phyloP scores from a whole-genome alignment of 73 alveolate genomes.

The Paramecium bursaria region DNA sequence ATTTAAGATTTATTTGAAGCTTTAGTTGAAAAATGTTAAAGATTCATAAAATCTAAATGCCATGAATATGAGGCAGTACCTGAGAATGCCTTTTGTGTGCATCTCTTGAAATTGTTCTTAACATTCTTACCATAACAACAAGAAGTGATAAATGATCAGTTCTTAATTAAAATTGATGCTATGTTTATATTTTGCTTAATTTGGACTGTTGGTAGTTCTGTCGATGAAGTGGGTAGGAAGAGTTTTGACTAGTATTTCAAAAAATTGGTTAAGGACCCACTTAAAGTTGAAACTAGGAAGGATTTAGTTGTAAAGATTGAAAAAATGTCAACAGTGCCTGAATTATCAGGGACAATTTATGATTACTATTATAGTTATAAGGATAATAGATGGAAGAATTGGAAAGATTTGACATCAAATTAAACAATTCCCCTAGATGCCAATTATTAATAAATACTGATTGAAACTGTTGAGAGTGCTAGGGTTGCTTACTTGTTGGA shows the following conservation, averaged over 20 bases:
- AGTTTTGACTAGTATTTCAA: conserved; percentile 81
- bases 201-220: conserved; percentile 94
- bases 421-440: conserved; percentile 68
- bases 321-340: conserved; percentile 82
- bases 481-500: conserved; percentile 83
- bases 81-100: conserved; percentile 63
- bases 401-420: conserved; percentile 86
- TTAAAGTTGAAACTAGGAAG: conserved; percentile 71
- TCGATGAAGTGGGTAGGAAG: conserved; percentile 86
- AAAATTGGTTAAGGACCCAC: conserved; percentile 76
- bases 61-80: conserved; percentile 70
- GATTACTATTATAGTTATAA: conserved; percentile 83
- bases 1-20: conserved; percentile 71
- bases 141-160: not conserved
- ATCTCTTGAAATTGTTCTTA: conserved; percentile 20
- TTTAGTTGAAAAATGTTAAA: conserved; percentile 32
- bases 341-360: conserved; percentile 74
- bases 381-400: conserved; percentile 85
- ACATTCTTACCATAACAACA: conserved; percentile 12
- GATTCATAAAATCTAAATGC: conserved; percentile 53
- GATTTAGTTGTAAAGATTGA: conserved; percentile 75
- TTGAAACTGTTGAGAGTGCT: conserved; percentile 90
- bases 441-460: conserved; percentile 84
- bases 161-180: conserved; percentile 75
- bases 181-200: conserved; percentile 83